Percentiles rank a stretch among this genome's conserved stretches.
These are phyloP conservation scores for Raddia distichophylla DNA, from an alignment of 176 grass and related monocot genomes.

Conservation along the genomic window DNA sequence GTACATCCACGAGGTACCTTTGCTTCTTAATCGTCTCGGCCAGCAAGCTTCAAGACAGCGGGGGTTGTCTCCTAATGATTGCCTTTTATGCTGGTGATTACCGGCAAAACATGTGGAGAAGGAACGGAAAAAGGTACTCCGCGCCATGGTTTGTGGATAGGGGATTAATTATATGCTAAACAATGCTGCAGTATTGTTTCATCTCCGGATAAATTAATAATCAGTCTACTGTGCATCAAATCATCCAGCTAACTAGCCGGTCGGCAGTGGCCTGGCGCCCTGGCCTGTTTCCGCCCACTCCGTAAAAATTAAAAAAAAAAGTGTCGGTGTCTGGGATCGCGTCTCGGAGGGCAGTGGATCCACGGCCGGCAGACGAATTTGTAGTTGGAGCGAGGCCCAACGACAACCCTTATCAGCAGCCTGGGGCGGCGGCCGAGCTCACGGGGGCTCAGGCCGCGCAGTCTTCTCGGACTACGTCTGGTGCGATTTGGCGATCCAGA, in stretches of 20 bases:
- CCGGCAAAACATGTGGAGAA: conserved; percentile 39
- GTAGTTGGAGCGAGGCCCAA: too few species aligned
- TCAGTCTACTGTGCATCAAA: background rate
- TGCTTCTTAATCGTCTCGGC: conserved; percentile 13
- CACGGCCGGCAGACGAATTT: too few species aligned
- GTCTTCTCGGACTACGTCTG: too few species aligned
- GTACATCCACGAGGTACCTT: background rate
- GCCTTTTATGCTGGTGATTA: conserved; percentile 41
- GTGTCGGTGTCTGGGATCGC: too few species aligned
- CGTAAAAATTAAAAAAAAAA: background rate
- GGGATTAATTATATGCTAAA: background rate
- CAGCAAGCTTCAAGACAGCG: conserved; percentile 19
- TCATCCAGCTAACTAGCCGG: background rate
- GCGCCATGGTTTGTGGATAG: background rate
- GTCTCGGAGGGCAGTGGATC: too few species aligned
- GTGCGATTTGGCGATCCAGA: too few species aligned
- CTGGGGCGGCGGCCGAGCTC: too few species aligned
- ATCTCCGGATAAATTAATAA: background rate
- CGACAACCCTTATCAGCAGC: too few species aligned
- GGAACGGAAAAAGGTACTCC: background rate
- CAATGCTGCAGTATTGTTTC: background rate
- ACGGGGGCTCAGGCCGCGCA: too few species aligned
- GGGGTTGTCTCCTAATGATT: conserved; percentile 46
- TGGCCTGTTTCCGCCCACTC: background rate
- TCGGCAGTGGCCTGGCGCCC: background rate